These are phyloP conservation scores for Rhizopogon roseolus DNA, from an alignment of 768 basidiomycete species.

Conservation along the genomic window DNA sequence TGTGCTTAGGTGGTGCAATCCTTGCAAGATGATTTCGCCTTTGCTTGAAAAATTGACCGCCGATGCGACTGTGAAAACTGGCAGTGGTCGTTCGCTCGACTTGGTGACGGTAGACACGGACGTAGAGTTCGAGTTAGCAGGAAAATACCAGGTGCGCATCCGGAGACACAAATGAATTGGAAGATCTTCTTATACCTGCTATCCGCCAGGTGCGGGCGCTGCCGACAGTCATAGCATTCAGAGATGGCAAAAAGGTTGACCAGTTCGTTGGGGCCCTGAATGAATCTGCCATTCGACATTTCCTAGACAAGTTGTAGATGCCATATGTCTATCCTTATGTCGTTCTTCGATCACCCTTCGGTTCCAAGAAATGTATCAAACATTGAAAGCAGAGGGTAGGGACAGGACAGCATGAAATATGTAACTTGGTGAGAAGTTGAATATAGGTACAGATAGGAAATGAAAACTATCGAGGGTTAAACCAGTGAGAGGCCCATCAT, in stretches of 20 bases:
- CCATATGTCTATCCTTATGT: neutral
- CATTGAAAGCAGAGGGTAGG: neutral
- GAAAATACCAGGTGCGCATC: slow-evolving; percentile 41
- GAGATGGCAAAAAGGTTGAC: slow-evolving; percentile 50
- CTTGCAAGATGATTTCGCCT: slow-evolving; percentile 71
- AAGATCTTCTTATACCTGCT: neutral
- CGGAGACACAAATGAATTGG: neutral
- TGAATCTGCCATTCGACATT: slow-evolving; percentile 37
- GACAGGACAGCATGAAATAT: too few species aligned
- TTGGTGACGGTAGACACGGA: slow-evolving; percentile 69
- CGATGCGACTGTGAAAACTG: slow-evolving; percentile 39
- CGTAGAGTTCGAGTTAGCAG: slow-evolving; percentile 45
- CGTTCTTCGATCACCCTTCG: neutral
- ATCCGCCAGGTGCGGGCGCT: slow-evolving; percentile 56
- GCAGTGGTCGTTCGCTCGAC: slow-evolving; percentile 56
- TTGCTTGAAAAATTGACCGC: slow-evolving; percentile 55
- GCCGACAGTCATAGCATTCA: slow-evolving; percentile 80
- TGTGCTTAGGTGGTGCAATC: slow-evolving; percentile 65
- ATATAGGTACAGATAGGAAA: slow-evolving; percentile 10
- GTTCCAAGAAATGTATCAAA: neutral
- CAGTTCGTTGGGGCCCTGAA: slow-evolving; percentile 61
- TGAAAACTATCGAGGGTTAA: slow-evolving; percentile 1
- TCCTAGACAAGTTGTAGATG: slow-evolving; percentile 37
- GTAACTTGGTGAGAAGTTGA: slow-evolving; percentile 1
- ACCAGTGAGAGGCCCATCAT: slow-evolving; percentile 10